These are phyloP conservation scores for Codiaeum variegatum DNA, from an alignment of 441 rosid species.

Conservation along the genomic window DNA sequence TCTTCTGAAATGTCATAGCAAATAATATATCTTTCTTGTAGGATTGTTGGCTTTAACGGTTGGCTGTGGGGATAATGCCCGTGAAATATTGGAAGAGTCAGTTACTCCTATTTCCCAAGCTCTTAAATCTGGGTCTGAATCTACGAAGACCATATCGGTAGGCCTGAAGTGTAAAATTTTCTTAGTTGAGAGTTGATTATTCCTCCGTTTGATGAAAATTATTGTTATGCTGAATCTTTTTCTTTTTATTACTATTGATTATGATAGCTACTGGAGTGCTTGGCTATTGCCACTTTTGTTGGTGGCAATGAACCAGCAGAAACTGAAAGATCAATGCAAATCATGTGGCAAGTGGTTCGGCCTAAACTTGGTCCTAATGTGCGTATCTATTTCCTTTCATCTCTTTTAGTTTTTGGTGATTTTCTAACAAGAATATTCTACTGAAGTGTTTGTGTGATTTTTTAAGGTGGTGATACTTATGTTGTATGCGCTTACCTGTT, in stretches of 20 bases:
- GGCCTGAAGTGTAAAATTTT: slow-evolving; percentile 17
- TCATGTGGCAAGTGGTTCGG: slow-evolving; percentile 87
- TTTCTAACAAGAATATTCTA: not conserved
- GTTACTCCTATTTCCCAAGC: slow-evolving; percentile 59
- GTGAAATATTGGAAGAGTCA: slow-evolving; percentile 68
- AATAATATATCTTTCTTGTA: slow-evolving; percentile 27
- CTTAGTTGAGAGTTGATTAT: not conserved
- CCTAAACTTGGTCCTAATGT: slow-evolving; percentile 89
- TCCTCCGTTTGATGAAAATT: not conserved
- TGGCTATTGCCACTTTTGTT: slow-evolving; percentile 79
- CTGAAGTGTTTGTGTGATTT: not conserved
- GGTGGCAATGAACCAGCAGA: slow-evolving; percentile 66
- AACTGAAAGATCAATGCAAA: slow-evolving; percentile 76
- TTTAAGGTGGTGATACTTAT: not conserved
- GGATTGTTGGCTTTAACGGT: slow-evolving; percentile 85
- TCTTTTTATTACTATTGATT: slow-evolving; percentile 12
- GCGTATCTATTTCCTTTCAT: slow-evolving; percentile 22
- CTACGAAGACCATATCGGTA: slow-evolving; percentile 58
- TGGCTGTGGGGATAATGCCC: slow-evolving; percentile 63
- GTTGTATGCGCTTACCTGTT: not conserved
- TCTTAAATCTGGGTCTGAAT: slow-evolving; percentile 57
- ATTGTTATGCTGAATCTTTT: slow-evolving; percentile 7
- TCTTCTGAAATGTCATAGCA: not conserved
- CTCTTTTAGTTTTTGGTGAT: not conserved
- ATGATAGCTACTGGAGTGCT: slow-evolving; percentile 63